A percentile compares a stretch with the other conserved stretches of the same genome.
These are phyloP conservation scores for Haematococcus sp. DNA, from an alignment of 139 green algal species.

Conservation along the genomic window DNA sequence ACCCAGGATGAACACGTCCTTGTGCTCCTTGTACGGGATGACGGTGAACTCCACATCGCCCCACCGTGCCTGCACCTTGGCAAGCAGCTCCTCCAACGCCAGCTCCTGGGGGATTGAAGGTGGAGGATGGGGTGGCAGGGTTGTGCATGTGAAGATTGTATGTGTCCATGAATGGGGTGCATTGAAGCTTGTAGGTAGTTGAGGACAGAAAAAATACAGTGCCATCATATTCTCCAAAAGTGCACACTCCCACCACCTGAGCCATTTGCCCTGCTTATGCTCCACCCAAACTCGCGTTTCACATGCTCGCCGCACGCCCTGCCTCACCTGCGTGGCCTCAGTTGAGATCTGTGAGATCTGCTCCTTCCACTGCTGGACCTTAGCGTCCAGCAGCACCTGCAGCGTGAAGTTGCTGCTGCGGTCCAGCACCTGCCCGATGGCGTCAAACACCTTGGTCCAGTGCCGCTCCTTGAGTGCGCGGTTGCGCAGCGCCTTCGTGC, in stretches of 20 bases:
- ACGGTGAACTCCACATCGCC: slow-evolving; percentile 70
- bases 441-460: slow-evolving; percentile 71
- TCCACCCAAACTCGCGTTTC: too few relatives aligned
- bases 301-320: background rate
- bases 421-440: slow-evolving; percentile 43
- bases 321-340: slow-evolving; percentile 62
- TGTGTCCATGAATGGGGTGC: background rate
- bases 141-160: background rate
- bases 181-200: slow-evolving; percentile 34
- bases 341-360: slow-evolving; percentile 54
- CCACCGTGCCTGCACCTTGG: slow-evolving; percentile 64
- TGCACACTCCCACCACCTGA: too few relatives aligned
- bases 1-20: slow-evolving; percentile 83
- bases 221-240: background rate
- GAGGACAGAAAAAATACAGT: slow-evolving; percentile 2
- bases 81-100: slow-evolving; percentile 75
- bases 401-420: slow-evolving; percentile 60
- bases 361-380: slow-evolving; percentile 60
- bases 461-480: slow-evolving; percentile 55
- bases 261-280: too few relatives aligned
- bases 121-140: too few relatives aligned
- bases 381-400: slow-evolving; percentile 58
- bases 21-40: slow-evolving; percentile 81
- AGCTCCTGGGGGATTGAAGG: slow-evolving; percentile 50
- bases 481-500: slow-evolving; percentile 29